Conservation (phyloP, 177 flowering plant species). For the Vitis hybrid region DNA sequence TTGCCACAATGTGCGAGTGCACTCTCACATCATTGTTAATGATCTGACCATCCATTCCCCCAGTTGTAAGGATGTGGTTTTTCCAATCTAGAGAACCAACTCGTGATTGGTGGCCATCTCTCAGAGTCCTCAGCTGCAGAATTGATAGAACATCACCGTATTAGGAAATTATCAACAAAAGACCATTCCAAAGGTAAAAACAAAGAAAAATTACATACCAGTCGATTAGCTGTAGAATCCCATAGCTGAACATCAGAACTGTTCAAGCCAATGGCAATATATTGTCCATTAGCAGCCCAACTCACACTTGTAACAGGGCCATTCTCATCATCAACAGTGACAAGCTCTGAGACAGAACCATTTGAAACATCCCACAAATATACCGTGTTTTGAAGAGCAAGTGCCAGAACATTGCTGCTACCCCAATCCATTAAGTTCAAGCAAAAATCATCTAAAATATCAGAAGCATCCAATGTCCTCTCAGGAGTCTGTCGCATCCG, state of each 20-base stretch:
- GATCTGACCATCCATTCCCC: too few relatives aligned
- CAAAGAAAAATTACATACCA: slow-evolving; percentile 6
- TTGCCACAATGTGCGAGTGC: too few relatives aligned
- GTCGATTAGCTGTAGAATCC: slow-evolving; percentile 11
- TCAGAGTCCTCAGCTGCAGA: slow-evolving; percentile 19
- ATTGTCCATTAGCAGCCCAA: slow-evolving; percentile 29
- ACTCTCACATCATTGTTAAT: too few relatives aligned
- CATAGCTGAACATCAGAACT: slow-evolving; percentile 26
- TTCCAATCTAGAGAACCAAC: background rate
- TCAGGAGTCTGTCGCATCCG: slow-evolving; percentile 8
- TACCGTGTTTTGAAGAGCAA: slow-evolving; percentile 22
- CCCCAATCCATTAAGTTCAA: slow-evolving; percentile 29
- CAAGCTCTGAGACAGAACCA: slow-evolving; percentile 23
- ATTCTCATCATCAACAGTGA: slow-evolving; percentile 17
- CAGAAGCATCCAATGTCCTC: slow-evolving; percentile 25
- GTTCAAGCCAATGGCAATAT: slow-evolving; percentile 27
- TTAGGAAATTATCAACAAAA: background rate
- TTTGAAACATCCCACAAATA: slow-evolving; percentile 22
- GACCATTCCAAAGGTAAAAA: background rate
- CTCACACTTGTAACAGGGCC: slow-evolving; percentile 34
- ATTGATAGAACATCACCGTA: background rate
- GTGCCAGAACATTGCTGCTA: slow-evolving; percentile 17
- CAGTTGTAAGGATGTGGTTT: too few relatives aligned
- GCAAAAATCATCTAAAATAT: slow-evolving; percentile 20
- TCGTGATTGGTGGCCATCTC: slow-evolving; percentile 17